Conservation (phyloP, 106 monocot genomes). For the Allium fistulosum region DNA sequence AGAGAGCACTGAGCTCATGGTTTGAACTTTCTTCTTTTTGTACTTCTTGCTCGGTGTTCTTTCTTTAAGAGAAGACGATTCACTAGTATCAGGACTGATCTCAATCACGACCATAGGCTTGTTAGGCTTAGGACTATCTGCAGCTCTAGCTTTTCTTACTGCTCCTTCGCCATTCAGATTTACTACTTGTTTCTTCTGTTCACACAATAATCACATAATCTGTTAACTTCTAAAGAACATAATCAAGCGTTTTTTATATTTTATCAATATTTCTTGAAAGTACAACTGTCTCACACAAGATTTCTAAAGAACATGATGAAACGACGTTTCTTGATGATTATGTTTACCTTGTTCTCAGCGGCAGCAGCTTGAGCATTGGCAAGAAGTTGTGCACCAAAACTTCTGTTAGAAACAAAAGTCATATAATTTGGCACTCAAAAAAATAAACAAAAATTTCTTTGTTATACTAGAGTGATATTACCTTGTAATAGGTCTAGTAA, state of each 20-base stretch:
- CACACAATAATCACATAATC: no score
- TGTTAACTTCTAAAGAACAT: no score
- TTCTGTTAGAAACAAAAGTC: conserved; percentile 7
- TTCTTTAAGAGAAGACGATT: not conserved
- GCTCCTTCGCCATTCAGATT: conserved; percentile 5
- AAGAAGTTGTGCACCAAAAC: conserved; percentile 44
- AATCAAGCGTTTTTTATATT: no score
- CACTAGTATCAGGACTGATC: conserved; percentile 20
- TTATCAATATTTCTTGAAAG: no score
- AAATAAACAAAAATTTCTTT: no score
- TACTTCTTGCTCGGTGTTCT: not conserved
- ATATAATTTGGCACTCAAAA: not conserved
- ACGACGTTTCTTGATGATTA: no score
- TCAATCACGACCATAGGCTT: conserved; percentile 20
- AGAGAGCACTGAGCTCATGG: conserved; percentile 36
- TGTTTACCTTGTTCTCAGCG: conserved; percentile 3
- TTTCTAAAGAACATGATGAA: no score
- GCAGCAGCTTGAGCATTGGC: conserved; percentile 33
- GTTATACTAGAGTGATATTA: not conserved
- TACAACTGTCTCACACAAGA: no score
- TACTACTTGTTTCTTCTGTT: conserved; percentile 1
- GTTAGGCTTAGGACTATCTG: conserved; percentile 5
- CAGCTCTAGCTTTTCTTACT: conserved; percentile 14
- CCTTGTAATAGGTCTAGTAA: conserved; percentile 18
- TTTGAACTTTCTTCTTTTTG: conserved; percentile 25